Base-by-base conservation (phyloP, 2,329 filamentous ascomycete species). In the Botrytis tulipae region DNA sequence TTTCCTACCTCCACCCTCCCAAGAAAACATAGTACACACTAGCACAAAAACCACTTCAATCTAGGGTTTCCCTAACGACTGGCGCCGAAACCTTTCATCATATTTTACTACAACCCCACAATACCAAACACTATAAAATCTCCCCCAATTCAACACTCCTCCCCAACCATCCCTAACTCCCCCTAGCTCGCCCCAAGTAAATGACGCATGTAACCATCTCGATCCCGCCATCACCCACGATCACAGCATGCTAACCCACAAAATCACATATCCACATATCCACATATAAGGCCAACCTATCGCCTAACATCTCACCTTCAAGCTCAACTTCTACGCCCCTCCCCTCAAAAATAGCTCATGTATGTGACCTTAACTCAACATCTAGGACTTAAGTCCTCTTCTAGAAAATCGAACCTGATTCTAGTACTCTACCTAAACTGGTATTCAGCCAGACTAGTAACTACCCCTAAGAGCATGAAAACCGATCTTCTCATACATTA, bases 401-500 rank as follows among this genome's bases (percentile, higher is more conserved):
- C 16, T 20, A 44, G 18, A 44, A 37, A 16, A 42, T 42, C 40
- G 40, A 42, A 42, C 16, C 12, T 40, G 37, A 40, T 40, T 40
- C 12, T 40, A 40, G 14, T 40, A 40, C 40, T 32, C 32, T 32
- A 32, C 40, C 40, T 16, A 44, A 16, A 16, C 18, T 46, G 22
- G 6, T 20, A 22, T 22, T 9, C 0, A 46, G 18, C 20, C 3
- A 48, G 22, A 12, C 46, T 25, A 25, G 1, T 0, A 16, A 6
- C 40, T 25, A 48, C 22, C 46, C 22, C 46, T 25, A 48, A 48
- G 9, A 0, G 22, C 10, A 48, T 25, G 46, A 48, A 40, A 40
- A 40, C 37, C 37, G 2, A 40, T 40, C 37, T 40, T 10, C 1
- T 37, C 10, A 37, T 12, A 37, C 37, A 40, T 40, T 7, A 12